A percentile compares a stretch with the other conserved stretches of the same genome.
phyloP scores from a whole-genome alignment of 2,329 filamentous ascomycete genomes.

The Neonectria coccinea region DNA sequence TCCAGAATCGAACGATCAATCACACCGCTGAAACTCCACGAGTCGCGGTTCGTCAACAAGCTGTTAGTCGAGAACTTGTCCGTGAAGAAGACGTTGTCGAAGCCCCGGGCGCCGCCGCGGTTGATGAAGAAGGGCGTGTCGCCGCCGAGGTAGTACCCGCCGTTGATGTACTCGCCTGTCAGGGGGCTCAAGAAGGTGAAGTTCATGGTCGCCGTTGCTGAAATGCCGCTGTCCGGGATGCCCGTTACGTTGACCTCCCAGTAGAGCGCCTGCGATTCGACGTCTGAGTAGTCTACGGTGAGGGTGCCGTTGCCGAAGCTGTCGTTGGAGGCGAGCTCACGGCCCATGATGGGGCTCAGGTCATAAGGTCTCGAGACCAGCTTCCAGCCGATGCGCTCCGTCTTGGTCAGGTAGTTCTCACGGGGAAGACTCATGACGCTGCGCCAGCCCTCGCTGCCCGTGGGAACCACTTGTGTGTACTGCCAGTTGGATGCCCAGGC shows the following conservation, averaged over 20 bases:
- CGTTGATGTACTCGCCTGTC: constrained; percentile 44
- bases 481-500: constrained; percentile 54
- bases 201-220: constrained; percentile 43
- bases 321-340: constrained; percentile 56
- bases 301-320: constrained; percentile 61
- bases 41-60: constrained; percentile 24
- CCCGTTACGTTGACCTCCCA: constrained; percentile 66
- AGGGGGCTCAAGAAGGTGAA: constrained; percentile 44
- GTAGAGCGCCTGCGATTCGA: constrained; percentile 59
- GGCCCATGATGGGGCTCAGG: constrained; percentile 59
- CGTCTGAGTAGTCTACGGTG: constrained; percentile 60
- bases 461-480: constrained; percentile 48
- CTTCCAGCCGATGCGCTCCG: constrained; percentile 63
- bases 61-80: constrained; percentile 46
- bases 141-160: constrained; percentile 45
- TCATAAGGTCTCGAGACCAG: constrained; percentile 64
- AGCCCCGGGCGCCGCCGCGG: constrained; percentile 43
- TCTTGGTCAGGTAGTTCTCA: constrained; percentile 62
- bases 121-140: constrained; percentile 47
- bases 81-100: constrained; percentile 50
- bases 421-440: constrained; percentile 56
- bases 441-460: constrained; percentile 48
- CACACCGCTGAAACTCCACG: constrained; percentile 49
- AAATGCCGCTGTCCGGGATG: constrained; percentile 35
- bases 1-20: constrained; percentile 52